Evolutionary conservation across 371 early-diverging fungal genomes (phyloP), one percentile per base, ranked within the genome.

Genomic region (Haplosporangium sp.): DNA sequence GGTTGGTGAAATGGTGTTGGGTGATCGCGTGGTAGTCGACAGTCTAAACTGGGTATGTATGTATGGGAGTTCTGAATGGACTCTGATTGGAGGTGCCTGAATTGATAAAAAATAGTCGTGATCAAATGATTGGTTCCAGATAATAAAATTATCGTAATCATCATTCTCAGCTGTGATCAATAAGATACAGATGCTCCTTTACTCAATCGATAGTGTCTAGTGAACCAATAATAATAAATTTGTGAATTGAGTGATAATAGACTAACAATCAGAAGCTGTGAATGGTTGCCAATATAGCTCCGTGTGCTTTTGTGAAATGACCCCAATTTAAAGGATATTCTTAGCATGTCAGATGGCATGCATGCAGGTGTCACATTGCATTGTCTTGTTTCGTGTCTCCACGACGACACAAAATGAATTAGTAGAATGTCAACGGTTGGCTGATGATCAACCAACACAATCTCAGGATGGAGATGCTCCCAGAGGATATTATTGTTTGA

Each of bases 51-150:
- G n/a, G 11, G 15, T 39, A 8, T 55, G 55, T 27, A 27, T 27
- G 50, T 11, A 50, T 64, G 64, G 55, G 64, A 64, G 64, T 38
- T 4, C 40, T 39, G 2, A 34, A 9, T 27, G 20, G 19, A 42
- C 27, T 2, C 38, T 64, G 64, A 64, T 64, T 64, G 64, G 64
- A 55, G 39, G 64, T 52, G 1, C 64, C 64, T 64, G 64, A 40
- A 64, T 37, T 15, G 11, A 45, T 15, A 10, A 55, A 53, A 40
- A 53, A 50, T 61, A 63, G 35, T 19, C 34, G 44, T 38, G 57
- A 13, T 8, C 27, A 35, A 20, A 38, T 59, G 59, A 59, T 59
- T 59, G 59, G 59, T 34, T 39, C 59, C 59, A 39, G 57, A 57
- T 7, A 59, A 59, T n/a, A 13, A 44, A 9, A 11, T 13, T 44